phyloP scores from a whole-genome alignment of 192 early-diverging fungal species.

The Coemansia sp. region DNA sequence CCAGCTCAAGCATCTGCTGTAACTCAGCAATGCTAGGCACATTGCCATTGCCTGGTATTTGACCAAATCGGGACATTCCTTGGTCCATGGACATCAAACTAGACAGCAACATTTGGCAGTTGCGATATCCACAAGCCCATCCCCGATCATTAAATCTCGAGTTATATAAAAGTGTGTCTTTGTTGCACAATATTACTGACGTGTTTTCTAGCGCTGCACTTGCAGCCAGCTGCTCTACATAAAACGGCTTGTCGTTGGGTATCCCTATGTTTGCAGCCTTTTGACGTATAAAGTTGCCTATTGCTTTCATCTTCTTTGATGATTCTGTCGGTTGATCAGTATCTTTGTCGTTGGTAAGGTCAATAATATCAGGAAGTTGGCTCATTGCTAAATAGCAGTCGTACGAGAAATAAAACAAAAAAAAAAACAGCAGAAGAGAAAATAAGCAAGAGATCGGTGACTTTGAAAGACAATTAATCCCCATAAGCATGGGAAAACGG shows the following conservation, averaged over 20 bases:
- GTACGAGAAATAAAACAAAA: not conserved
- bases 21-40: constrained; percentile 45
- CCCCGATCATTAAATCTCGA: constrained; percentile 48
- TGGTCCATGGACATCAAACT: constrained; percentile 24
- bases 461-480: not conserved
- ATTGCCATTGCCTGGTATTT: not conserved
- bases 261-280: not conserved
- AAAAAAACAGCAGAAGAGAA: not conserved
- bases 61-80: not conserved
- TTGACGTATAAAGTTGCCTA: constrained; percentile 3
- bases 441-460: not conserved
- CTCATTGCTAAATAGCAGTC: not conserved
- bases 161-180: constrained; percentile 19
- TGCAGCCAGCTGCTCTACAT: not conserved
- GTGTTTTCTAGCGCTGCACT: not conserved
- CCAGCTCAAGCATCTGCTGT: constrained; percentile 57
- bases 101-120: constrained; percentile 65
- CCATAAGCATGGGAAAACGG: not conserved
- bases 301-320: not conserved
- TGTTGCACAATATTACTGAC: constrained; percentile 20
- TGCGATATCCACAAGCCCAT: constrained; percentile 75
- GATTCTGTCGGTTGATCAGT: not conserved
- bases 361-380: constrained; percentile 7
- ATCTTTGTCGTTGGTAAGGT: constrained; percentile 23
- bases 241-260: not conserved